These are phyloP conservation scores for Amauroascus niger DNA, from an alignment of 2,329 filamentous ascomycete genomes.

Conservation along the genomic window DNA sequence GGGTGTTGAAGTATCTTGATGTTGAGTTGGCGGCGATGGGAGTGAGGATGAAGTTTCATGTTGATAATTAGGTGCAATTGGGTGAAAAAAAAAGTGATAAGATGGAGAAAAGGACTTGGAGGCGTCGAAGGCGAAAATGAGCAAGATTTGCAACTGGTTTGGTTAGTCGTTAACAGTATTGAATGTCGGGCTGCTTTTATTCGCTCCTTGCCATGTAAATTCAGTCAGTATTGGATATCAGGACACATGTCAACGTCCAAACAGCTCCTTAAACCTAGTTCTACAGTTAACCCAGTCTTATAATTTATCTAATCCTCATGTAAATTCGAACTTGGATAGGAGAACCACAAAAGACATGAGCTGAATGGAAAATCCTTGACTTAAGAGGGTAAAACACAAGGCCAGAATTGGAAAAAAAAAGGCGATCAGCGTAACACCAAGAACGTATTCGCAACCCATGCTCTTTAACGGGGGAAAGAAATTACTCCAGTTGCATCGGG, in stretches of 20 bases:
- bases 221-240: not conserved
- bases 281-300: conserved; percentile 1
- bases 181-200: not conserved
- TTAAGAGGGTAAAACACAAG: not conserved
- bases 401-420: not conserved
- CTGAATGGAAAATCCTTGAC: not conserved
- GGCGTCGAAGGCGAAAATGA: not conserved
- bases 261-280: not conserved
- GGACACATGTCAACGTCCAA: not conserved
- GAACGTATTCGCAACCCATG: not conserved
- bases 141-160: not conserved
- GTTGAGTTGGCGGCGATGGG: conserved; percentile 96
- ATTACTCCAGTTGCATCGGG: conserved; percentile 53
- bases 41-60: conserved; percentile 84
- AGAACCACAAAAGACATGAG: not conserved
- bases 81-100: not conserved
- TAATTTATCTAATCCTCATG: conserved; percentile 7
- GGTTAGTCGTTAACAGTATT: not conserved
- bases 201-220: too few relatives aligned
- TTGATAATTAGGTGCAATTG: conserved; percentile 38
- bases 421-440: not conserved
- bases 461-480: not conserved
- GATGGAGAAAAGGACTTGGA: too few relatives aligned
- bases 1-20: conserved; percentile 85
- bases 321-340: not conserved